These are phyloP conservation scores for Ogataea nakhonphanomensis DNA, from an alignment of 805 yeast species.

Conservation along the genomic window DNA sequence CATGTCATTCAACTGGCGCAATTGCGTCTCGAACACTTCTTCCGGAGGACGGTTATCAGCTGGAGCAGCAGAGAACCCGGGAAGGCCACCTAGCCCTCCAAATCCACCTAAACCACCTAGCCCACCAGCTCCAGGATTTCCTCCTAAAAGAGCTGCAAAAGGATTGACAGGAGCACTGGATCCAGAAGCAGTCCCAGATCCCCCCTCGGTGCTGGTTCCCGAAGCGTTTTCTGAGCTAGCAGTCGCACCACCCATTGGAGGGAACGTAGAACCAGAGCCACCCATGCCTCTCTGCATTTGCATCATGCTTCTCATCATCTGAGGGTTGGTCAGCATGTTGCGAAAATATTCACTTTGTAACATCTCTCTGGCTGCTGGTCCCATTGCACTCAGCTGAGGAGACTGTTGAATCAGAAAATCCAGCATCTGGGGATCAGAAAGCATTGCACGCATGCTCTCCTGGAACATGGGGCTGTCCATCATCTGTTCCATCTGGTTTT, in stretches of 20 bases:
- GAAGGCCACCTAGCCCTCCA: slow-evolving; percentile 47
- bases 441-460: slow-evolving; percentile 77
- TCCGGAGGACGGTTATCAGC: slow-evolving; percentile 73
- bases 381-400: slow-evolving; percentile 82
- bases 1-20: slow-evolving; percentile 75
- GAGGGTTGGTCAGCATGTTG: slow-evolving; percentile 78
- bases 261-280: slow-evolving; percentile 37
- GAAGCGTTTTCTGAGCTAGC: slow-evolving; percentile 17
- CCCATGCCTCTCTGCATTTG: slow-evolving; percentile 58
- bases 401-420: slow-evolving; percentile 77
- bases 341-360: slow-evolving; percentile 81
- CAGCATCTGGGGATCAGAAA: slow-evolving; percentile 84
- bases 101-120: slow-evolving; percentile 31
- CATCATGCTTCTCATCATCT: slow-evolving; percentile 79
- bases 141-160: slow-evolving; percentile 37
- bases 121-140: slow-evolving; percentile 26
- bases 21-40: slow-evolving; percentile 67
- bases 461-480: slow-evolving; percentile 79
- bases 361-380: slow-evolving; percentile 84
- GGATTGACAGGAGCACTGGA: slow-evolving; percentile 38
- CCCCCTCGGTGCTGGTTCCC: slow-evolving; percentile 17
- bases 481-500: slow-evolving; percentile 70
- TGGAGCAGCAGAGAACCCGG: slow-evolving; percentile 62
- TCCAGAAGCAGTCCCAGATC: slow-evolving; percentile 8
- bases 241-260: slow-evolving; percentile 45